Conservation (phyloP, 495 filamentous ascomycete genomes). For the Lineolata rhizophorae region DNA sequence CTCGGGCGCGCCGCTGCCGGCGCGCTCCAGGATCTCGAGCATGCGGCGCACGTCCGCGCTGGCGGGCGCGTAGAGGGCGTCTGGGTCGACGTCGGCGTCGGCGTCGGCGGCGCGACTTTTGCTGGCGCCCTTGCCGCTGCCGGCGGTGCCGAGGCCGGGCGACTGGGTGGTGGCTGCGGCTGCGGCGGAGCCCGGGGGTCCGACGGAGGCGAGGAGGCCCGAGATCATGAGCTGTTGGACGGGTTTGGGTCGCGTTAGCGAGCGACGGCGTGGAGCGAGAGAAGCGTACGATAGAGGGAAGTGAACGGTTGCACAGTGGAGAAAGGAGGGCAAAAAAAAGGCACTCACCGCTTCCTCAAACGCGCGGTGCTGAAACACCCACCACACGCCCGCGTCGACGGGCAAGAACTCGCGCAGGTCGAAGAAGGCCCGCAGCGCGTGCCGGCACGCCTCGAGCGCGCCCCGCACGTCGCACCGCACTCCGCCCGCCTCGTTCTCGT, state of each 20-base stretch:
- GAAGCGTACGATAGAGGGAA: no score
- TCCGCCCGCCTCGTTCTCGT: slow-evolving; percentile 33
- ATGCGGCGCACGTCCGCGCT: slow-evolving; percentile 10
- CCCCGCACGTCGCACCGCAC: slow-evolving; percentile 31
- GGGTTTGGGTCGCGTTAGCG: no score
- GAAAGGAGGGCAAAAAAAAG: neutral
- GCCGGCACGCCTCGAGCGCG: slow-evolving; percentile 46
- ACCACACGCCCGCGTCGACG: slow-evolving; percentile 48
- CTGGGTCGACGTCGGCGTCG: neutral
- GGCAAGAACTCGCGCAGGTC: slow-evolving; percentile 38
- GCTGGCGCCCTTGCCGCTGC: slow-evolving; percentile 1
- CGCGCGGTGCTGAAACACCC: slow-evolving; percentile 53
- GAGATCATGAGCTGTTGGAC: slow-evolving; percentile 14
- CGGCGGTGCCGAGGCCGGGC: neutral
- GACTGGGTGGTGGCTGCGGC: neutral
- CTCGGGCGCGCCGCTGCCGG: slow-evolving; percentile 11
- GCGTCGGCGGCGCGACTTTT: slow-evolving; percentile 3
- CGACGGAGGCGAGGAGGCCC: slow-evolving; percentile 8
- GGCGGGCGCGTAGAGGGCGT: slow-evolving; percentile 8
- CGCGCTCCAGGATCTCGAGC: slow-evolving; percentile 16
- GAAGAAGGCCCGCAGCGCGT: slow-evolving; percentile 41
- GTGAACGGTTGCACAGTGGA: slow-evolving; percentile 1
- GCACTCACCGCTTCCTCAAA: slow-evolving; percentile 41
- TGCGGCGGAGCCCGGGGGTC: neutral
- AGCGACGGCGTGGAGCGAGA: no score